Percentiles rank a stretch among this genome's conserved stretches.
Conservation (phyloP, 805 yeast genomes). For the Kazachstania martiniae region DNA sequence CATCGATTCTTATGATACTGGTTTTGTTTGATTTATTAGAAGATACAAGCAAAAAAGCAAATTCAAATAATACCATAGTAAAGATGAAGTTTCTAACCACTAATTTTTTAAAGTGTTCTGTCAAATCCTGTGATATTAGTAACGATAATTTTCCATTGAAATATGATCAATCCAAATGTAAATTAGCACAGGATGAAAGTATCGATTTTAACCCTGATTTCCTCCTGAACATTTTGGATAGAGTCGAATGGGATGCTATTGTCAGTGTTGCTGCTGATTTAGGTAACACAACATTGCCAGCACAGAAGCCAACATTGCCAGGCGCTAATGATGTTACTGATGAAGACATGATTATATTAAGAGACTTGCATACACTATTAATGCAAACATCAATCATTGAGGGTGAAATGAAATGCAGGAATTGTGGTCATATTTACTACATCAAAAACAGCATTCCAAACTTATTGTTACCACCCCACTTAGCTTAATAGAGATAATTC, state of each 20-base stretch:
- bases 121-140: slow-evolving; percentile 65
- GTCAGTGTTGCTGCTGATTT: slow-evolving; percentile 64
- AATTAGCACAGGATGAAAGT: slow-evolving; percentile 59
- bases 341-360: slow-evolving; percentile 38
- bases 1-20: too few species aligned
- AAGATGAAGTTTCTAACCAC: slow-evolving; percentile 97
- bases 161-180: slow-evolving; percentile 45
- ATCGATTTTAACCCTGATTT: slow-evolving; percentile 79
- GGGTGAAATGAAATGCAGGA: slow-evolving; percentile 81
- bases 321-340: slow-evolving; percentile 30
- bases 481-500: slow-evolving; percentile 45
- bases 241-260: slow-evolving; percentile 85
- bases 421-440: slow-evolving; percentile 79
- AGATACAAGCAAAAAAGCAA: too few species aligned
- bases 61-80: too few species aligned
- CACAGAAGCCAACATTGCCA: slow-evolving; percentile 43
- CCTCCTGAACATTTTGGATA: slow-evolving; percentile 59
- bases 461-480: slow-evolving; percentile 87
- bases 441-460: slow-evolving; percentile 92
- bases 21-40: too few species aligned
- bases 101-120: slow-evolving; percentile 90
- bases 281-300: slow-evolving; percentile 53
- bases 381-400: slow-evolving; percentile 79
- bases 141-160: slow-evolving; percentile 72
- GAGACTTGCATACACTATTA: slow-evolving; percentile 66